Conservation (phyloP, 768 basidiomycete species). For the Filobasidium wieringae region DNA sequence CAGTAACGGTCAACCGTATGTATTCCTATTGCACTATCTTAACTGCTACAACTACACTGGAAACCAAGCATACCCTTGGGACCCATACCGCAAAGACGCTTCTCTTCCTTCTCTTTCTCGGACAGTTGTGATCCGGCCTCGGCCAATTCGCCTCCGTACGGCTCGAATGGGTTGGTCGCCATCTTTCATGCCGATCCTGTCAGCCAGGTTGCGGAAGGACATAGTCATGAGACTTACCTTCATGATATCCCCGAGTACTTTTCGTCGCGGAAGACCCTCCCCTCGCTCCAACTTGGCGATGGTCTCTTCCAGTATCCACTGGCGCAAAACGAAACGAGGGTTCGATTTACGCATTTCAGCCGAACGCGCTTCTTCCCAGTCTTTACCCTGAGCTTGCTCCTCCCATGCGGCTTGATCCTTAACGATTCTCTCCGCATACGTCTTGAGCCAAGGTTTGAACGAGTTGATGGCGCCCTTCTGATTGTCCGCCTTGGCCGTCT, state of each 20-base stretch:
- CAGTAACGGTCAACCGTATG: too few species aligned
- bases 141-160: slow-evolving; percentile 69
- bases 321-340: slow-evolving; percentile 82
- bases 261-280: slow-evolving; percentile 45
- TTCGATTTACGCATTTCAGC: slow-evolving; percentile 50
- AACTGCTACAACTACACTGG: slow-evolving; percentile 63
- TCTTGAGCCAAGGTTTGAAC: slow-evolving; percentile 50
- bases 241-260: slow-evolving; percentile 65
- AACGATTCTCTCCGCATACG: slow-evolving; percentile 50
- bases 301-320: slow-evolving; percentile 92
- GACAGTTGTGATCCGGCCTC: slow-evolving; percentile 45
- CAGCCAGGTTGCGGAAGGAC: neutral
- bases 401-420: slow-evolving; percentile 44
- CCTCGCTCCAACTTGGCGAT: slow-evolving; percentile 56
- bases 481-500: slow-evolving; percentile 5
- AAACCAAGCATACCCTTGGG: slow-evolving; percentile 67
- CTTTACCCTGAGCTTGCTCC: neutral
- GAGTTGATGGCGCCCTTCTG: slow-evolving; percentile 8
- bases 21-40: too few species aligned
- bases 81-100: slow-evolving; percentile 65
- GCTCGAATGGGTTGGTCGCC: slow-evolving; percentile 70
- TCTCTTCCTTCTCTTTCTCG: slow-evolving; percentile 53
- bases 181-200: slow-evolving; percentile 47
- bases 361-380: slow-evolving; percentile 20
- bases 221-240: slow-evolving; percentile 46